Percentiles rank a stretch among this genome's conserved stretches.
Evolutionary conservation across 2,329 filamentous ascomycete genomes (phyloP).

Genomic region (Delphinella strobiligena): DNA sequence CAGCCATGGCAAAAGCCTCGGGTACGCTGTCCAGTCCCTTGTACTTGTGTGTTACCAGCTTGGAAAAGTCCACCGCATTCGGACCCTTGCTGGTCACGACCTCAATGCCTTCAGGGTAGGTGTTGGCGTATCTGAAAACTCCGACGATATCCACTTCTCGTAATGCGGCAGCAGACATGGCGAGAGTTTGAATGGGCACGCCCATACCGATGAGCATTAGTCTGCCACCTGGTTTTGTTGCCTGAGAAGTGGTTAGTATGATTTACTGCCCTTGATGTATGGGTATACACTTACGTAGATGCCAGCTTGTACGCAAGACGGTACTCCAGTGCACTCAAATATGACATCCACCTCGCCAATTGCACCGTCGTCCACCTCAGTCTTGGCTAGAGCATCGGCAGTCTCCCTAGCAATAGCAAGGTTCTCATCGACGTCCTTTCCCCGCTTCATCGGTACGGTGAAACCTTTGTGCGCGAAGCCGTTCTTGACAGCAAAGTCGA

Average conservation of each 20-base stretch:
- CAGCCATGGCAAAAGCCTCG: constrained; percentile 58
- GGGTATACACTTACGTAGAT: constrained; percentile 43
- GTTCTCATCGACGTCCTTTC: constrained; percentile 41
- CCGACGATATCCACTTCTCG: constrained; percentile 69
- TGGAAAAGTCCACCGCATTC: constrained; percentile 50
- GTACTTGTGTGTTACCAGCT: constrained; percentile 63
- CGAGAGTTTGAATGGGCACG: constrained; percentile 61
- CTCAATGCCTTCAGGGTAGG: constrained; percentile 58
- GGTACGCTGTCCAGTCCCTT: constrained; percentile 50
- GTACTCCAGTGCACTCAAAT: constrained; percentile 69
- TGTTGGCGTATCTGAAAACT: constrained; percentile 67
- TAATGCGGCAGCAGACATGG: constrained; percentile 58
- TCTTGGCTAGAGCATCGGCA: constrained; percentile 29
- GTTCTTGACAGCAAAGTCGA: constrained; percentile 43
- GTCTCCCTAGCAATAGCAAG: constrained; percentile 39
- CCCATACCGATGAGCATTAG: constrained; percentile 73
- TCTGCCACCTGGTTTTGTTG: constrained; percentile 57
- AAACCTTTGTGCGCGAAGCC: constrained; percentile 35
- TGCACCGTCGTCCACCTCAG: constrained; percentile 18
- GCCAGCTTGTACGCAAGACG: constrained; percentile 61
- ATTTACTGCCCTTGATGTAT: neutral
- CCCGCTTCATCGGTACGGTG: constrained; percentile 34
- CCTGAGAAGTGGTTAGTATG: constrained; percentile 17
- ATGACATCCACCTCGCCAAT: constrained; percentile 52
- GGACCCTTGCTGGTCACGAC: constrained; percentile 36